Evolutionary conservation across 2,329 filamentous ascomycete genomes (phyloP), one percentile per base, ranked within the genome.

Genomic region (Clonostachys byssicola): DNA sequence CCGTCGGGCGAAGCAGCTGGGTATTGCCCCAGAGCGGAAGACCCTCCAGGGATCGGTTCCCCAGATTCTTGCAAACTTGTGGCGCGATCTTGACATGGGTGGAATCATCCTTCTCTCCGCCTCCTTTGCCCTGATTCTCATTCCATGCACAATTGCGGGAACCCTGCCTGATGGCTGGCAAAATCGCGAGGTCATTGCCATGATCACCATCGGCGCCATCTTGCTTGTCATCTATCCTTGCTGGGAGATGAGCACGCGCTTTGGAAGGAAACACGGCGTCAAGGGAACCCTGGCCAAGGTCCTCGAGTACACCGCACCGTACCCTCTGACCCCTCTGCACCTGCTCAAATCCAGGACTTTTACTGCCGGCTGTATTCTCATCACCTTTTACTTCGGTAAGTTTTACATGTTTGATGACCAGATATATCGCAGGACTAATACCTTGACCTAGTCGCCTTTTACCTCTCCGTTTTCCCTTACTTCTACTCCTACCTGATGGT

Each of bases 81-180:
- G 62, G 75, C n/a, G 75, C 85, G 45, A 83, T 85, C 45, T 46
- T 9, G 83, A 86, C 52, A 65, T 76, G 3, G 41, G 79, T 18
- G 82, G 83, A 4, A 68, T 83, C 20, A 44, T 82, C 10, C 62
- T 85, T 1, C 64, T 85, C 50, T 71, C 74, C 12, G 65, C 63
- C 2, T 82, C 79, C 0, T 71, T 84, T 34, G 69, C 75, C 0
- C 60, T 86, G 12, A 79, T 88, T 53, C 65, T 88, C 14, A 68
- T 88, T 1, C 83, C 85, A 0, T 80, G 88, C 58, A 84, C 74
- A 14, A 66, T 88, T 14, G 72, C 75, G 42, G 53, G 60, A 5
- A 56, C 60, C 42, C 66, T 72, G 10, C 64, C 66, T 39, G 57
- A 70, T 41, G 69, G 70, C 7, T 82, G 75, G 76, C 60, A 62